Percentiles rank a stretch among this genome's conserved stretches.
Evolutionary conservation across 225 moss, liverwort and hornwort species (phyloP).

Genomic region (Bryoerythrophyllum caledonicum): DNA sequence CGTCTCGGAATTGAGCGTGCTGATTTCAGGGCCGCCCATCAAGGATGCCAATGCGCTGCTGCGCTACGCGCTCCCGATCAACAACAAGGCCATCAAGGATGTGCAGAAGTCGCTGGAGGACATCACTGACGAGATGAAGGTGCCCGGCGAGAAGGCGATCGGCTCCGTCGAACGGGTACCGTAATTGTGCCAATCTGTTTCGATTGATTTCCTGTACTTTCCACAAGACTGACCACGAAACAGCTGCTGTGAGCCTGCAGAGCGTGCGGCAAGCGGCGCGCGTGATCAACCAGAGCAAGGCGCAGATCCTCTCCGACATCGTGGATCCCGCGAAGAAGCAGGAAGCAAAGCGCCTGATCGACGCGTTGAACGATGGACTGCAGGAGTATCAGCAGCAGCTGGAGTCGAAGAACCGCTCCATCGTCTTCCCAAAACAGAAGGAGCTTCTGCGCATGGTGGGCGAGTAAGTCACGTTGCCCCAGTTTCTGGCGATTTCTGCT

Average conservation of each 20-base stretch:
- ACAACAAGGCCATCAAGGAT: conserved; percentile 88
- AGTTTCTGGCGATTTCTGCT: not conserved
- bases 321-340: conserved; percentile 52
- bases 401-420: conserved; percentile 70
- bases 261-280: conserved; percentile 84
- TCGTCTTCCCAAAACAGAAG: conserved; percentile 79
- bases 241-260: conserved; percentile 46
- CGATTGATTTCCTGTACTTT: not conserved
- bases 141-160: conserved; percentile 88
- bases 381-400: conserved; percentile 67
- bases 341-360: conserved; percentile 59
- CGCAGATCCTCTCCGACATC: conserved; percentile 66
- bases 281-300: conserved; percentile 76
- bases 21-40: conserved; percentile 89
- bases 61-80: conserved; percentile 90
- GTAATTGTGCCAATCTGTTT: not conserved
- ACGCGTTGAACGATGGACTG: conserved; percentile 61
- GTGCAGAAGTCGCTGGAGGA: conserved; percentile 88
- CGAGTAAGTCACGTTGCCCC: conserved; percentile 56
- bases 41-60: conserved; percentile 91
- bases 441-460: conserved; percentile 82
- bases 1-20: conserved; percentile 67
- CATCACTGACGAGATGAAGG: conserved; percentile 79
- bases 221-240: conserved; percentile 14
- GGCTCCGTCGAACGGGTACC: conserved; percentile 81